Percentiles rank a stretch among this genome's conserved stretches.
Evolutionary conservation across 768 basidiomycete species (phyloP).

Genomic region (Mycena alexandri): DNA sequence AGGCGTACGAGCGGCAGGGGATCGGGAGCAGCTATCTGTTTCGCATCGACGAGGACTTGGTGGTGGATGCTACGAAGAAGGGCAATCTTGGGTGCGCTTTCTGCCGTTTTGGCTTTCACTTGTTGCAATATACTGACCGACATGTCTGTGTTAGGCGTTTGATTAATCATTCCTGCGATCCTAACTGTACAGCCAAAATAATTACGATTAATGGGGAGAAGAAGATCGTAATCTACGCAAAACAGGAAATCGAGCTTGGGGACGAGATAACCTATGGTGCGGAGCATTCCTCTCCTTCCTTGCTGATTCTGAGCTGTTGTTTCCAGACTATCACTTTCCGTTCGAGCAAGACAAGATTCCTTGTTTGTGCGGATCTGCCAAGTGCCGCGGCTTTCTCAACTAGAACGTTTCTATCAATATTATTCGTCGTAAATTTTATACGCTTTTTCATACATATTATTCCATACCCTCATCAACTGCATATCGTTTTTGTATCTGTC

Average conservation of each 20-base stretch:
- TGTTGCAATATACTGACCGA: slow-evolving; percentile 30
- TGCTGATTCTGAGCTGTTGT: neutral
- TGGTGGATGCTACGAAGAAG: slow-evolving; percentile 99
- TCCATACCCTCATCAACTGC: slow-evolving; percentile 35
- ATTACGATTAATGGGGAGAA: slow-evolving; percentile 93
- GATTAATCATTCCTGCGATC: slow-evolving; percentile 99
- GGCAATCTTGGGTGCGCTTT: slow-evolving; percentile 92
- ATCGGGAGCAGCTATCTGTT: slow-evolving; percentile 99
- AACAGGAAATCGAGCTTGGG: slow-evolving; percentile 94
- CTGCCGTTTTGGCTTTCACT: slow-evolving; percentile 39
- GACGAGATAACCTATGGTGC: slow-evolving; percentile 97
- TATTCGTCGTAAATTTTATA: slow-evolving; percentile 37
- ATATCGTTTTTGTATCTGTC: slow-evolving; percentile 33
- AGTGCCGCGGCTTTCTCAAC: slow-evolving; percentile 96
- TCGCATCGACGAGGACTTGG: slow-evolving; percentile 96
- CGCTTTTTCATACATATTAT: slow-evolving; percentile 33
- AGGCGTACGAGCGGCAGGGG: slow-evolving; percentile 95
- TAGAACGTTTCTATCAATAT: slow-evolving; percentile 60
- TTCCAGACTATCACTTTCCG: slow-evolving; percentile 96
- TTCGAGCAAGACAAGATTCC: slow-evolving; percentile 98
- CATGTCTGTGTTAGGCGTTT: slow-evolving; percentile 71
- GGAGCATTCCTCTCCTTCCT: slow-evolving; percentile 43
- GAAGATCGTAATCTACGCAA: slow-evolving; percentile 99
- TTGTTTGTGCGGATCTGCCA: slow-evolving; percentile 89
- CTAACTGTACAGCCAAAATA: slow-evolving; percentile 92